Base-by-base conservation (phyloP, 73 alveolate species). In the Symbiodinium natans region DNA sequence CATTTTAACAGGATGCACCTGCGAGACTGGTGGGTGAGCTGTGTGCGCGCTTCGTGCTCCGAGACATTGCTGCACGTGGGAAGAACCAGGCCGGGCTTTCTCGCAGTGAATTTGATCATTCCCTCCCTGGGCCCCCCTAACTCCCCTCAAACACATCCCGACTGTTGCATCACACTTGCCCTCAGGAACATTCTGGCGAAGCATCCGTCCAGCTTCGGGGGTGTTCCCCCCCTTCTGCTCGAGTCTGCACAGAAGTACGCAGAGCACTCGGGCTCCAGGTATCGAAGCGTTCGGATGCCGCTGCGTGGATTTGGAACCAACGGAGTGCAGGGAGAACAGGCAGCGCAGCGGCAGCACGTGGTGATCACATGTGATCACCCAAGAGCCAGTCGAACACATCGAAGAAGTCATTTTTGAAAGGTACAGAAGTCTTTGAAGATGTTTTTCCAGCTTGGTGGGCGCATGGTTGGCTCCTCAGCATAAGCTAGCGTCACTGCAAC, bases 241-340 rank as follows among this genome's bases (percentile, higher is more conserved):
- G n/a, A n/a, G n/a, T n/a, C n/a, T 52, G 71, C 31, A 15, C n/a
- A n/a, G n/a, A n/a, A n/a, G n/a, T n/a, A n/a, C n/a, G n/a, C n/a
- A n/a, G n/a, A n/a, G n/a, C n/a, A n/a, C n/a, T n/a, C n/a, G n/a
- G n/a, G n/a, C 68, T n/a, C 33, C 42, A 33, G 83, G 41, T 73
- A 73, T 73, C 83, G 41, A 31, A 36, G 83, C 27, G 39, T 46
- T 56, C 56, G 82, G 40, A 92, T 92, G 98, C 98, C 98, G 29
- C 38, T 92, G 80, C 54, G 98, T 27, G 98, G 98, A 31, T 92
- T 92, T 48, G 98, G 98, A n/a, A 92, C 98, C 82, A 92, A 92
- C 31, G 98, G 98, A 33, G 41, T 88, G 31, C 95, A 63, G 95
- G 95, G 95, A 13, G 86, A 88, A 9, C n/a, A 46, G 56, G 95